Base-by-base conservation (phyloP, 2,329 filamentous ascomycete species). In the Pseudocercospora vitis region DNA sequence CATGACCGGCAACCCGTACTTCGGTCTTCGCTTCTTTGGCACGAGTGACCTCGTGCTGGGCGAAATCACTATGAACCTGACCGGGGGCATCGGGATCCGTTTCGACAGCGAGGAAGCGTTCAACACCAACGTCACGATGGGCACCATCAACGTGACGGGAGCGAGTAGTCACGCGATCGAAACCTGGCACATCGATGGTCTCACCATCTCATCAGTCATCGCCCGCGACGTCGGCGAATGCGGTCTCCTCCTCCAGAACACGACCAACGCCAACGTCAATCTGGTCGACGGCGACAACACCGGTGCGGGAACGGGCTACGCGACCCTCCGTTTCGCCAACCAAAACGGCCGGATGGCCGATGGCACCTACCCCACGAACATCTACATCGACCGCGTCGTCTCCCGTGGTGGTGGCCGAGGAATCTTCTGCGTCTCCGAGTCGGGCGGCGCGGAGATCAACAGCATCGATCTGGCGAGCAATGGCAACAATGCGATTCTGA, bases 1-100 rank as follows among this genome's bases (percentile, higher is more conserved):
- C 48, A 78, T 83, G 78, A 81, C 79, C 2, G 81, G 81, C 1
- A 78, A 73, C 60, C 79, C 80, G 0, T 82, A 82, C 66, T 83
- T 83, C 51, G 80, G 79, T 2, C 62, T 83, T 46, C 75, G 78
- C 9, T 81, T 82, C 70, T 81, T 74, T 23, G 81, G 81, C 9
- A 78, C 76, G 0, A 69, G 66, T 11, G 72, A 76, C 57, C 69
- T 83, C 2, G 64, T 60, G 0, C 73, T 83, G 0, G 81, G 81
- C 21, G 63, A 74, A 3, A 80, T 83, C 56, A 81, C 70, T 21
- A 75, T 83, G 75, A 79, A 81, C 60, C 73, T 83, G 8, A 77
- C 70, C 57, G 76, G 75, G 4, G 80, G 81, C 0, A 56, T 83
- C 24, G 80, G 78, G 3, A 81, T 83, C 58, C 78, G 80, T 3